Base-by-base conservation (phyloP, 345 rosid species). In the Boechera divaricarpa region DNA sequence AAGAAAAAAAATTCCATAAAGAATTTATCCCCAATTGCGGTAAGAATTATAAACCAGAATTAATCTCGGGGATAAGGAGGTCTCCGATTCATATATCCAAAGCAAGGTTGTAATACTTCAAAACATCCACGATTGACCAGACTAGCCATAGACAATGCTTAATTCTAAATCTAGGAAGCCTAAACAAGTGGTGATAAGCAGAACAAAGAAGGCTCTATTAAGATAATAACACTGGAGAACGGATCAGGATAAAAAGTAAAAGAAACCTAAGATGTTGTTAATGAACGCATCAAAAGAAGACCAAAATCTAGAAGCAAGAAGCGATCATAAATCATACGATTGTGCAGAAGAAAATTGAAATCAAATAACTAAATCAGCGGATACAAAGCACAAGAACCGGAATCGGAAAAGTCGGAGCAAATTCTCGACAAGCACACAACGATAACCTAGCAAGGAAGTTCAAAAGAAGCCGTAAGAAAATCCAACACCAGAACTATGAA, bases 1-100 rank as follows among this genome's bases (percentile, higher is more conserved):
- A 26, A 10, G 24, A 21, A 21, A 21, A 28, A 15, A 60, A 6
- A 26, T 4, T 44, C 10, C 24, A 52, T 36, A 0, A 10, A 51
- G 13, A 26, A 48, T 21, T 1, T 5, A 69, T 7, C 15, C 60
- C 38, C 61, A 72, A 36, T 6, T 4, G 1, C 35, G 49, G 11
- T 35, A 35, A 71, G 38, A 60, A 35, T 15, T 48, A 71, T 26
- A 60, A 39, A 35, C 24, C 15, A 71, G 38, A 60, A 33, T 7
- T 24, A 15, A 71, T 63, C 67, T 36, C 39, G 32, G 32, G 32
- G 4, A 31, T 31, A 31, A 31, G 32, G 32, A 31, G 32, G 32
- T 31, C 4, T 3, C 32, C 4, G 32, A 31, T 31, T 31, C 32
- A 31, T 31, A 31, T 31, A 31, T 31, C 4, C 32, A 31, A 35